These are phyloP conservation scores for Hylodesmum podocarpum DNA, from an alignment of 306 rosid genomes.

Conservation along the genomic window DNA sequence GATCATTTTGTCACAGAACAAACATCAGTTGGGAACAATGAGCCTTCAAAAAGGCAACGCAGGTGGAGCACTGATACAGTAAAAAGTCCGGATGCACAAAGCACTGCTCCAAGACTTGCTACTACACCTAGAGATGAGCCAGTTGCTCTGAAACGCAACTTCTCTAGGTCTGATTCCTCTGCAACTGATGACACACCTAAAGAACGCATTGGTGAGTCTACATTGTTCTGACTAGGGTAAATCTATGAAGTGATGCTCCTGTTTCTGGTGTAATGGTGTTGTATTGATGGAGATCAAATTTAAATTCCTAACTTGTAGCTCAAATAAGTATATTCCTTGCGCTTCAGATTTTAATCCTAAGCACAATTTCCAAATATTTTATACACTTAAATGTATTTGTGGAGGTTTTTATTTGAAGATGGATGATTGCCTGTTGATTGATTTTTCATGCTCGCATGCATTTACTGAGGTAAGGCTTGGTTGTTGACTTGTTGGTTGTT, in stretches of 20 bases:
- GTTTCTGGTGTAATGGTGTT: not conserved
- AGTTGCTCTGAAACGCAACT: constrained; percentile 49
- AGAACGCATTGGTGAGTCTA: constrained; percentile 89
- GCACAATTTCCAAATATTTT: constrained; percentile 1
- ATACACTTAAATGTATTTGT: not conserved
- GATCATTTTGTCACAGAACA: constrained; percentile 50
- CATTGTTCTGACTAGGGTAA: not conserved
- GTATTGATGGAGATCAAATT: not conserved
- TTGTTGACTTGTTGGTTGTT: not conserved
- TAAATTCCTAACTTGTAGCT: not conserved
- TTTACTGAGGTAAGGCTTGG: not conserved
- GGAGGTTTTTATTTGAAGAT: not conserved
- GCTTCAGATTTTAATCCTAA: not conserved
- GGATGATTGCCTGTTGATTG: not conserved
- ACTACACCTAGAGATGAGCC: constrained; percentile 62
- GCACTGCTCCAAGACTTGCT: constrained; percentile 45
- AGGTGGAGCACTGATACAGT: constrained; percentile 77
- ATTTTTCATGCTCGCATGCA: not conserved
- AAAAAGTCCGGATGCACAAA: constrained; percentile 62
- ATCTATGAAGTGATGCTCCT: not conserved
- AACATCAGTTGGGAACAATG: constrained; percentile 56
- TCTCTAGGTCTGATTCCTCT: constrained; percentile 71
- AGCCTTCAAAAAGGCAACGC: constrained; percentile 87
- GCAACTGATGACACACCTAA: constrained; percentile 63
- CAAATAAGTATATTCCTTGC: not conserved